Base-by-base conservation (phyloP, 2,329 filamentous ascomycete genomes). In the Acephala macrosclerotiorum region DNA sequence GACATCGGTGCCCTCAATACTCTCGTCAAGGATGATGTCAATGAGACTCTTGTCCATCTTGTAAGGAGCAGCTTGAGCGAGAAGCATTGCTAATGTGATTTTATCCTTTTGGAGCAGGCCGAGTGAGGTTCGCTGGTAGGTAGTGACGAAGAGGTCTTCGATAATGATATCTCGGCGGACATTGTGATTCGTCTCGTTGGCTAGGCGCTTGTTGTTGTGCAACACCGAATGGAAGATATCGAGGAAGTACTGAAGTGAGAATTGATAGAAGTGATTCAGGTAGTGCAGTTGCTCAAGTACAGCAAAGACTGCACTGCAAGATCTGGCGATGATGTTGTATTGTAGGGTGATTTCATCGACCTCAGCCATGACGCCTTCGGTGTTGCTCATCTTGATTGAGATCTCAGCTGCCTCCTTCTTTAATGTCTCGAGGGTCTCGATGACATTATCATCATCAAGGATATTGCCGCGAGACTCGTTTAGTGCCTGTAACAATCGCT, bases 261-360 rank as follows among this genome's bases (percentile, higher is more conserved):
- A 99, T 78, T 98, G 96, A 80, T 99, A 99, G 81, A 98, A 98
- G 83, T 98, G 96, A 79, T 99, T 97, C 78, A 99, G 90, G 77
- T 97, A 96, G 79, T 98, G 95, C 65, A 99, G 87, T 79, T 99
- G 95, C 81, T 99, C 96, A 67, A 99, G 84, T 16, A 99, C 92
- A 36, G 96, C 94, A 78, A 98, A 99, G 49, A 99, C 95, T 63
- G 96, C 94, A 81, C 95, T 97, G 86, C 96, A 99, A 49, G 96
- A 95, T 74, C 90, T 88, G 64, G 96, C 96, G 79, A 99, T 94
- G 70, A 96, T 89, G 76, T 91, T 92, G 85, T 99, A 99, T 79
- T 97, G 91, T 72, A 91, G 88, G 45, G 96, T 99, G 77, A 98
- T 97, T 75, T 91, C 92, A 73, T 99, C 96, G 20, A 99, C 96